phyloP scores from a whole-genome alignment of 2,329 filamentous ascomycete species.

The Zasmidium angulare region DNA sequence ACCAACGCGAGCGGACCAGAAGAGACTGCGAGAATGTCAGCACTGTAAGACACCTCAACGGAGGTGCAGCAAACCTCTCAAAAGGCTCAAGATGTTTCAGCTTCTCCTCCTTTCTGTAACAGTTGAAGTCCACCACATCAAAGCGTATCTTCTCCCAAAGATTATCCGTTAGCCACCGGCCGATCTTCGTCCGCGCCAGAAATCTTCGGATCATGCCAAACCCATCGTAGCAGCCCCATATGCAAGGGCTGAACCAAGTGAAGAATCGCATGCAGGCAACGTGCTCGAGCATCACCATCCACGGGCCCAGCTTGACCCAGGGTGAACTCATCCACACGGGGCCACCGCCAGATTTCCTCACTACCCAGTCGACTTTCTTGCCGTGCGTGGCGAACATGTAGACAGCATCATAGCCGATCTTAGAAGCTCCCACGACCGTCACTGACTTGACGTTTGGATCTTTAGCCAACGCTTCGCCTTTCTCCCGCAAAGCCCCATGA shows the following conservation, averaged over 20 bases:
- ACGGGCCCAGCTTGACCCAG: conserved; percentile 58
- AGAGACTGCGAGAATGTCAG: conserved; percentile 25
- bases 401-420: conserved; percentile 62
- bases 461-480: conserved; percentile 36
- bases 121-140: conserved; percentile 51
- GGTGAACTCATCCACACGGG: conserved; percentile 59
- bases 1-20: conserved; percentile 58
- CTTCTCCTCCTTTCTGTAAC: conserved; percentile 43
- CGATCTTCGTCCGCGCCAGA: conserved; percentile 57
- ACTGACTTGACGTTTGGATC: conserved; percentile 45
- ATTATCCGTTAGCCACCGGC: conserved; percentile 53
- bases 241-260: conserved; percentile 72
- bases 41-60: background rate
- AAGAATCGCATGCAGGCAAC: conserved; percentile 65
- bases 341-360: conserved; percentile 56
- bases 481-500: conserved; percentile 50
- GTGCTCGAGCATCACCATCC: conserved; percentile 68
- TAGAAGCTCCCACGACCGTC: conserved; percentile 60
- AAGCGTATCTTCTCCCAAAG: conserved; percentile 58
- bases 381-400: conserved; percentile 57
- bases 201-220: conserved; percentile 55
- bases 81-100: conserved; percentile 42
- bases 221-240: conserved; percentile 67
- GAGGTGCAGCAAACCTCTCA: conserved; percentile 10
- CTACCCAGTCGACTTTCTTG: conserved; percentile 54